Percentiles rank a stretch among this genome's conserved stretches.
phyloP scores from a whole-genome alignment of 768 basidiomycete genomes.

The Chlorophyllum brunneum region DNA sequence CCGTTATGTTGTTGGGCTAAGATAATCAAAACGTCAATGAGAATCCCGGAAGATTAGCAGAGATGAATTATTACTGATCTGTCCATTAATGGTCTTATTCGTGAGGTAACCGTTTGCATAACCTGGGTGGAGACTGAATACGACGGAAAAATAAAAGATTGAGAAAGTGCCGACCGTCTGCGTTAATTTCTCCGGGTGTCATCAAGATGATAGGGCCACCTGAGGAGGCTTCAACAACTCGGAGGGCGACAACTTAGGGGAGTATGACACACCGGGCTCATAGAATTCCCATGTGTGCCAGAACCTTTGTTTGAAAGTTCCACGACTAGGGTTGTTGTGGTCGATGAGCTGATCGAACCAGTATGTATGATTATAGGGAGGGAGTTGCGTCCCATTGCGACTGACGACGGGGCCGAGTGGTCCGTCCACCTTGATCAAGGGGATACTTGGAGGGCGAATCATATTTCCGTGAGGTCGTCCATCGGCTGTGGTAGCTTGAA shows the following conservation, averaged over 20 bases:
- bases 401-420: conserved; percentile 34
- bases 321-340: conserved; percentile 51
- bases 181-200: conserved; percentile 66
- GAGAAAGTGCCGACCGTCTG: conserved; percentile 33
- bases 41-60: background rate
- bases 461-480: conserved; percentile 40
- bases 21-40: background rate
- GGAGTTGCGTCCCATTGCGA: conserved; percentile 39
- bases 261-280: conserved; percentile 34
- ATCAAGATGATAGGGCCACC: conserved; percentile 60
- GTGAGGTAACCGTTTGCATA: conserved; percentile 53
- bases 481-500: conserved; percentile 26
- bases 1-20: conserved; percentile 63
- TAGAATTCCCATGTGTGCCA: conserved; percentile 72
- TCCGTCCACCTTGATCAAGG: conserved; percentile 24
- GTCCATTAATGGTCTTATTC: conserved; percentile 59
- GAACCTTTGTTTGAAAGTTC: conserved; percentile 76
- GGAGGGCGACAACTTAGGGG: background rate
- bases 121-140: conserved; percentile 21
- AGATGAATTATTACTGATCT: conserved; percentile 33
- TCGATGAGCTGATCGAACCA: conserved; percentile 57
- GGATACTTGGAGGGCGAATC: conserved; percentile 33
- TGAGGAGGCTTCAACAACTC: conserved; percentile 15
- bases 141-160: background rate
- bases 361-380: conserved; percentile 44